Conservation (phyloP, 352 stramenopile genomes). For the Phytophthora cryptogea region DNA sequence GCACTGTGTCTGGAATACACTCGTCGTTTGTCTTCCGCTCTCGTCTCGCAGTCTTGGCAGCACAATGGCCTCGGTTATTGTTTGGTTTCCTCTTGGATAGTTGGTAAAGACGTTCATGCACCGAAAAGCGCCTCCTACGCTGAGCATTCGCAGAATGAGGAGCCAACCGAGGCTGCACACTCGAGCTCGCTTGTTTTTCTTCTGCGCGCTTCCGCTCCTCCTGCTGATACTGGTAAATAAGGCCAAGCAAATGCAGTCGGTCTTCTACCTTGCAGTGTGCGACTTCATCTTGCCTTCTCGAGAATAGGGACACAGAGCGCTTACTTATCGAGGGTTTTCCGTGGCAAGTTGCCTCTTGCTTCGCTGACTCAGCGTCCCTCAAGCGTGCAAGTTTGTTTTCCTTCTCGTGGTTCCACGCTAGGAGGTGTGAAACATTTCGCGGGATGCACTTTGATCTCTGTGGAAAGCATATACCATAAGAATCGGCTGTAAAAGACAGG, state of each 20-base stretch:
- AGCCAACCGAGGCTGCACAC: slow-evolving; percentile 42
- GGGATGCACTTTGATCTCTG: slow-evolving; percentile 67
- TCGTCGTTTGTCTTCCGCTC: slow-evolving; percentile 11
- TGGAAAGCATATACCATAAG: slow-evolving; percentile 1
- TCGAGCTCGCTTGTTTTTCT: slow-evolving; percentile 8
- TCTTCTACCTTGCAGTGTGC: slow-evolving; percentile 70
- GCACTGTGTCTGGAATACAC: slow-evolving; percentile 14
- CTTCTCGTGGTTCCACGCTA: slow-evolving; percentile 67
- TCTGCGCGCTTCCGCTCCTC: slow-evolving; percentile 46
- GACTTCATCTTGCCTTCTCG: slow-evolving; percentile 49
- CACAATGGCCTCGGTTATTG: slow-evolving; percentile 9
- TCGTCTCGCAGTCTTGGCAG: not conserved
- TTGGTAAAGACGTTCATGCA: slow-evolving; percentile 61
- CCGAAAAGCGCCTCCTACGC: slow-evolving; percentile 25
- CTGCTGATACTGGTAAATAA: slow-evolving; percentile 76
- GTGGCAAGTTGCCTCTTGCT: slow-evolving; percentile 34
- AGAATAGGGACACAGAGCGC: slow-evolving; percentile 40
- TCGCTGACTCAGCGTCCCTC: slow-evolving; percentile 37
- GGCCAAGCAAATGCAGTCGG: slow-evolving; percentile 63
- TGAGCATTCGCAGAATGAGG: slow-evolving; percentile 58
- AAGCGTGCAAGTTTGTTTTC: slow-evolving; percentile 55
- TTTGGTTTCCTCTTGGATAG: slow-evolving; percentile 31
- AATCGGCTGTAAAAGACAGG: too few species aligned
- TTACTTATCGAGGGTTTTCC: slow-evolving; percentile 41
- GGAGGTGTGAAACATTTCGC: slow-evolving; percentile 61